Base-by-base conservation (phyloP, 169 alveolate species). In the Ichthyophthirius multifiliis region DNA sequence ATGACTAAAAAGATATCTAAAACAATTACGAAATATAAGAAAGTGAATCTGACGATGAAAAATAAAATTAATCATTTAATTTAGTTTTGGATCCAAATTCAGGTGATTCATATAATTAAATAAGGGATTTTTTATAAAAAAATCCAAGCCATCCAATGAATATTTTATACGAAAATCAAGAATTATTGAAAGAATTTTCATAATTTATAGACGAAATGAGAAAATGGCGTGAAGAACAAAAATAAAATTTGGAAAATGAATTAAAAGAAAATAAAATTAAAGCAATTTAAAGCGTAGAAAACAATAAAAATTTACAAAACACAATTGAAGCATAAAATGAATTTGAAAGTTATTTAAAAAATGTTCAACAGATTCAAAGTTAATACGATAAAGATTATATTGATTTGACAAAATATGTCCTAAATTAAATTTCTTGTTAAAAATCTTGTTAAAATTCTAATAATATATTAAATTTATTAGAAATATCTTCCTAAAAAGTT, bases 61-160 rank as follows among this genome's bases (percentile, higher is more conserved):
- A 55, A 3, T 16, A 16, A 1, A 55, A 1, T 6, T 55, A 20
- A 1, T 4, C 9, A 27, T 39, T 20, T 55, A 55, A 27, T 27
- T 39, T 5, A 55, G 32, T 0, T 34, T 27, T 20, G 39, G 71
- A 16, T 16, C 41, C 2, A 27, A 16, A 20, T 27, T 10, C 6
- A 55, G 71, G 31, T 34, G 71, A 20, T 0, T 55, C 6, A 55
- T 55, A 39, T 5, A 16, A 55, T 27, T 27, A 15, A 23, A 55
- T 55, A 39, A 55, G 31, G 31, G 23, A 1, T 3, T 39, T 55
- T 55, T 55, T 55, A 55, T 34, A 55, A 27, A 55, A 55, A 55
- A 55, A 55, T 27, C 71, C 71, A 10, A 27, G 31, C 43, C 71
- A 55, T 23, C 71, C 71, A 12, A 55, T 55, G 71, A 55, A 55